A percentile compares a stretch with the other conserved stretches of the same genome.
Conservation (phyloP, 2,329 filamentous ascomycete species). For the Diaporthe ilicicola region DNA sequence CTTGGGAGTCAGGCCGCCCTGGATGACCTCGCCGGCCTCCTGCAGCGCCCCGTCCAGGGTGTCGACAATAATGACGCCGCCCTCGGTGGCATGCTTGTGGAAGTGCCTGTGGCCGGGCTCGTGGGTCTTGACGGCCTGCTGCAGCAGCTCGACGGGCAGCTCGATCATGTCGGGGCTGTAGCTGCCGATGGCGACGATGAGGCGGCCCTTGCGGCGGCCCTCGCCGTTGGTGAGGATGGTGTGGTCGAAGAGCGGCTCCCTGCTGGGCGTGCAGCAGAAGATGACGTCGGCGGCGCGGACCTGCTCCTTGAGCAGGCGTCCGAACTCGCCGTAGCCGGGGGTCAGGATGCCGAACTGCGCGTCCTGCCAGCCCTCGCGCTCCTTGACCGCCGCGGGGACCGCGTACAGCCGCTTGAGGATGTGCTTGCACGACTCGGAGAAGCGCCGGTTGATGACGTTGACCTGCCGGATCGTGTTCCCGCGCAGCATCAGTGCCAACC, state of each 20-base stretch:
- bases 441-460: conserved; percentile 82
- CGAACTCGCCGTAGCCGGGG: conserved; percentile 73
- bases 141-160: conserved; percentile 78
- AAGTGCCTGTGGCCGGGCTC: conserved; percentile 62
- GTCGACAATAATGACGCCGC: conserved; percentile 75
- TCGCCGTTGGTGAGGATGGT: conserved; percentile 76
- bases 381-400: conserved; percentile 54
- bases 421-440: conserved; percentile 63
- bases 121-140: conserved; percentile 63
- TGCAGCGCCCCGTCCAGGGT: conserved; percentile 81
- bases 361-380: conserved; percentile 68
- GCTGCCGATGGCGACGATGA: conserved; percentile 78
- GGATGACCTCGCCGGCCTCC: conserved; percentile 87
- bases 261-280: conserved; percentile 87
- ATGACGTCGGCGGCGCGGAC: conserved; percentile 80
- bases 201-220: conserved; percentile 73
- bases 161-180: conserved; percentile 81
- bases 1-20: conserved; percentile 75
- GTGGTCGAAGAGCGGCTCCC: conserved; percentile 77
- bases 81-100: conserved; percentile 72
- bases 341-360: conserved; percentile 76
- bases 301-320: conserved; percentile 73
- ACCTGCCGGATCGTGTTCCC: conserved; percentile 77
- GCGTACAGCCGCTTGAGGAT: conserved; percentile 59
- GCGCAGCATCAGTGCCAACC: conserved; percentile 80